Conservation (phyloP, 2,329 filamentous ascomycete species). For the Ophiognomonia clavigignenti-juglandacearum region DNA sequence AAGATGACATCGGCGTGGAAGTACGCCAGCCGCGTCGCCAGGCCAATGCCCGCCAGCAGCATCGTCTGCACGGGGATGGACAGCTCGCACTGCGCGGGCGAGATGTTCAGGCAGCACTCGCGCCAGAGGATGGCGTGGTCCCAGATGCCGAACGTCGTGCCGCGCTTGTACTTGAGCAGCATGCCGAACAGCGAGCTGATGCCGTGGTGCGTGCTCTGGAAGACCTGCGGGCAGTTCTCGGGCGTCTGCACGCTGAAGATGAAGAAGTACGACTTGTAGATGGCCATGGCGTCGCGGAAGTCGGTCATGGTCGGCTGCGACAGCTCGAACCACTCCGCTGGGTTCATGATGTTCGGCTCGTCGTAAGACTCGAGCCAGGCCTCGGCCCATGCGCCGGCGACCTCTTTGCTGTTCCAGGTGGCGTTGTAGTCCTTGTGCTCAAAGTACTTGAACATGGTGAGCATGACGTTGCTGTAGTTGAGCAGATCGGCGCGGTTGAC, state of each 20-base stretch:
- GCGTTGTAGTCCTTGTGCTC: conserved; percentile 46
- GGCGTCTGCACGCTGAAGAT: conserved; percentile 55
- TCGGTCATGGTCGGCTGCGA: conserved; percentile 30
- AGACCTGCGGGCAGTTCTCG: conserved; percentile 53
- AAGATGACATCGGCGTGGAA: conserved; percentile 54
- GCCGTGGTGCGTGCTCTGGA: conserved; percentile 59
- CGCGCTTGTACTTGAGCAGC: conserved; percentile 56
- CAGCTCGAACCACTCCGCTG: conserved; percentile 27
- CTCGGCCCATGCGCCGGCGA: conserved; percentile 42
- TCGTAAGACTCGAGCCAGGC: conserved; percentile 42
- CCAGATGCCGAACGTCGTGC: conserved; percentile 58
- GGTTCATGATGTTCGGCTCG: conserved; percentile 30
- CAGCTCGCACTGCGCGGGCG: conserved; percentile 42
- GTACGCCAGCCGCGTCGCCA: conserved; percentile 40
- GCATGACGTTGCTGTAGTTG: conserved; percentile 40
- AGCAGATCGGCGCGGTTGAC: conserved; percentile 39
- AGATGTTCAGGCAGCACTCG: conserved; percentile 47
- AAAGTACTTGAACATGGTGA: conserved; percentile 47
- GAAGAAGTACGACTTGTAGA: conserved; percentile 42
- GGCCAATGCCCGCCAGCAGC: conserved; percentile 40
- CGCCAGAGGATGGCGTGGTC: conserved; percentile 60
- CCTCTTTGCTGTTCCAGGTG: conserved; percentile 41
- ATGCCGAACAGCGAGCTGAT: conserved; percentile 57
- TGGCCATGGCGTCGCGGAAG: conserved; percentile 29
- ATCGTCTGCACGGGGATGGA: conserved; percentile 44